These are phyloP conservation scores for Candolleomyces aberdarensis DNA, from an alignment of 768 basidiomycete genomes.

Conservation along the genomic window DNA sequence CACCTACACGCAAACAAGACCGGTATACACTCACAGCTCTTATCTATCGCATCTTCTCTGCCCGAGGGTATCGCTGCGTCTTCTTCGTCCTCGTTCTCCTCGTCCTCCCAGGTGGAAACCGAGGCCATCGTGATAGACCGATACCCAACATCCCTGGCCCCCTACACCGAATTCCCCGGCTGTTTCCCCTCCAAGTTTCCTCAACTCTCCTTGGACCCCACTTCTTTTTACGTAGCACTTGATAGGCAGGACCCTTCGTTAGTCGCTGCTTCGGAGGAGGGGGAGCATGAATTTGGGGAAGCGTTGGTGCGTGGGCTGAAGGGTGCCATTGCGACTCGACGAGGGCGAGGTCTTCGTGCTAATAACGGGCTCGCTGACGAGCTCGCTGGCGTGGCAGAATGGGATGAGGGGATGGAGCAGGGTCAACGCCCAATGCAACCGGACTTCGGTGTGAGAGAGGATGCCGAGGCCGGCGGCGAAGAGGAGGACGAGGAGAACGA, in stretches of 20 bases:
- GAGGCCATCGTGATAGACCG: conserved; percentile 18
- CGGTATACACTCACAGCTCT: background rate
- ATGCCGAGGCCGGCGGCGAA: conserved; percentile 50
- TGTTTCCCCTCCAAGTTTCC: conserved; percentile 21
- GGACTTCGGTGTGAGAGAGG: conserved; percentile 21
- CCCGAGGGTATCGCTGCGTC: background rate
- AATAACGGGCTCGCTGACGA: too few species aligned
- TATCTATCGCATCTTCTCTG: background rate
- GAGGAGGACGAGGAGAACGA: conserved; percentile 52
- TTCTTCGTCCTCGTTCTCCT: background rate
- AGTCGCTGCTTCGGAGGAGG: background rate
- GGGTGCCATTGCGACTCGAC: background rate
- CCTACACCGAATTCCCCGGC: conserved; percentile 19
- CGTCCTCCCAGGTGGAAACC: background rate
- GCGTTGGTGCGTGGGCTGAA: background rate
- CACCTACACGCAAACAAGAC: background rate
- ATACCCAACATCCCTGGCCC: conserved; percentile 16
- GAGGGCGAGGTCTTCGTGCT: background rate
- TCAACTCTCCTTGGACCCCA: conserved; percentile 15
- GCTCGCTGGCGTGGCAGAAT: too few species aligned
- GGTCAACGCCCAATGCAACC: background rate
- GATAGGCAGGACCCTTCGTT: background rate
- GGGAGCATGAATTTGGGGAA: background rate
- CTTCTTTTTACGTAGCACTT: conserved; percentile 15
- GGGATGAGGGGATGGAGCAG: background rate